Evolutionary conservation across 2,329 filamentous ascomycete species (phyloP).

Genomic region (Trichoderma sp.): DNA sequence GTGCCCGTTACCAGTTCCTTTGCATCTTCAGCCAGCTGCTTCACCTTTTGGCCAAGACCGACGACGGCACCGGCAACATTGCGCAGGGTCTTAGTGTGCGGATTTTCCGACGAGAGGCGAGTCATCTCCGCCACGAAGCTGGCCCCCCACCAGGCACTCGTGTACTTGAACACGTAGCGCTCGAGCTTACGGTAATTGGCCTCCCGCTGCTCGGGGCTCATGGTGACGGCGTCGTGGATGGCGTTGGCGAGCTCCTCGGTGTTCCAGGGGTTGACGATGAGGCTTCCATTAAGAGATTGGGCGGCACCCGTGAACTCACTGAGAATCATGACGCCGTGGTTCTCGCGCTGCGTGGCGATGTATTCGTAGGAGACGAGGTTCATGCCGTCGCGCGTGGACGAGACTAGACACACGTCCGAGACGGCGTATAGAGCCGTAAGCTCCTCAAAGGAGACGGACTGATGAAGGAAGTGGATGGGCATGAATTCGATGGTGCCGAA

Average conservation of each 20-base stretch:
- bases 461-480: conserved; percentile 98
- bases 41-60: conserved; percentile 30
- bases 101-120: conserved; percentile 43
- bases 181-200: conserved; percentile 88
- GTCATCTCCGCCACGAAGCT: conserved; percentile 84
- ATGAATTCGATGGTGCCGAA: conserved; percentile 98
- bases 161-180: conserved; percentile 96
- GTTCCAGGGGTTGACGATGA: conserved; percentile 98
- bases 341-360: conserved; percentile 86
- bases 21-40: conserved; percentile 28
- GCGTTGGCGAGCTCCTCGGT: conserved; percentile 91
- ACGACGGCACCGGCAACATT: conserved; percentile 42
- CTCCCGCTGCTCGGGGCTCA: conserved; percentile 83
- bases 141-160: conserved; percentile 93
- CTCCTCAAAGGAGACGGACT: conserved; percentile 92
- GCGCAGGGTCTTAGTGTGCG: conserved; percentile 39
- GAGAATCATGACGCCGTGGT: conserved; percentile 89
- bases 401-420: conserved; percentile 88
- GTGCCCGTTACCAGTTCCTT: conserved; percentile 22
- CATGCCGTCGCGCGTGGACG: conserved; percentile 97
- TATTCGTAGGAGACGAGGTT: conserved; percentile 98
- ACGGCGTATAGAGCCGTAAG: conserved; percentile 90
- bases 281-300: conserved; percentile 86
- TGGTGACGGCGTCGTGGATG: conserved; percentile 94
- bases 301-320: conserved; percentile 96